Conservation (phyloP, 805 yeast genomes). For the Candida alai region DNA sequence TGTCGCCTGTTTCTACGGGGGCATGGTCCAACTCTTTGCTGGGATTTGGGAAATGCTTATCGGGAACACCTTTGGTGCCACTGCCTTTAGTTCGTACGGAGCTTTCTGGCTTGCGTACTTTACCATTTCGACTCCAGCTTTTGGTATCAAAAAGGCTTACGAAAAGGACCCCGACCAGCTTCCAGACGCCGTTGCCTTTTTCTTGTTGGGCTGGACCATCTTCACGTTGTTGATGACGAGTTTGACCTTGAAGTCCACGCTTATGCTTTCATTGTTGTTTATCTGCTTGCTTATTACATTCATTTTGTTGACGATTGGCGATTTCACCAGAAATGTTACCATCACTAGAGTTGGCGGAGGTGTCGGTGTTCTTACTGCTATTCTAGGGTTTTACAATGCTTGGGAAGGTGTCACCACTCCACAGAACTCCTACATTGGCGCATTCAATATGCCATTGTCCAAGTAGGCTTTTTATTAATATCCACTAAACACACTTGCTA, state of each 20-base stretch:
- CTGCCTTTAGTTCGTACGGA: slow-evolving; percentile 59
- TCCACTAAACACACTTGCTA: no score
- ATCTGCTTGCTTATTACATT: slow-evolving; percentile 51
- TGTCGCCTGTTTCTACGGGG: slow-evolving; percentile 59
- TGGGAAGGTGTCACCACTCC: slow-evolving; percentile 56
- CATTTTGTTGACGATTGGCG: slow-evolving; percentile 48
- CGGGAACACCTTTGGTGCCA: slow-evolving; percentile 65
- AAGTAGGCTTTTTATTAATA: no score
- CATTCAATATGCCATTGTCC: no score
- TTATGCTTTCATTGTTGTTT: slow-evolving; percentile 56
- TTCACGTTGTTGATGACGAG: slow-evolving; percentile 52
- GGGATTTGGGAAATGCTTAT: slow-evolving; percentile 64
- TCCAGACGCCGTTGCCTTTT: slow-evolving; percentile 54
- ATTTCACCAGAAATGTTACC: slow-evolving; percentile 39
- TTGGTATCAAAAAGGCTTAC: slow-evolving; percentile 57
- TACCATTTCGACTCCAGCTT: slow-evolving; percentile 53
- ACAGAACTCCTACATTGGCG: slow-evolving; percentile 61
- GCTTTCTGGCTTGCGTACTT: slow-evolving; percentile 67
- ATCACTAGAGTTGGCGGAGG: slow-evolving; percentile 59
- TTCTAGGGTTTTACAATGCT: slow-evolving; percentile 60
- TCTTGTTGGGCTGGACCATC: slow-evolving; percentile 55
- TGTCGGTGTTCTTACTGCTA: slow-evolving; percentile 51
- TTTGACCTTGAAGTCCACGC: slow-evolving; percentile 60
- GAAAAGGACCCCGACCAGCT: slow-evolving; percentile 27
- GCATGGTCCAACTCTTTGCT: slow-evolving; percentile 54